Conservation (phyloP, 2,329 filamentous ascomycete genomes). For the Talaromyces albobiverticillius region DNA sequence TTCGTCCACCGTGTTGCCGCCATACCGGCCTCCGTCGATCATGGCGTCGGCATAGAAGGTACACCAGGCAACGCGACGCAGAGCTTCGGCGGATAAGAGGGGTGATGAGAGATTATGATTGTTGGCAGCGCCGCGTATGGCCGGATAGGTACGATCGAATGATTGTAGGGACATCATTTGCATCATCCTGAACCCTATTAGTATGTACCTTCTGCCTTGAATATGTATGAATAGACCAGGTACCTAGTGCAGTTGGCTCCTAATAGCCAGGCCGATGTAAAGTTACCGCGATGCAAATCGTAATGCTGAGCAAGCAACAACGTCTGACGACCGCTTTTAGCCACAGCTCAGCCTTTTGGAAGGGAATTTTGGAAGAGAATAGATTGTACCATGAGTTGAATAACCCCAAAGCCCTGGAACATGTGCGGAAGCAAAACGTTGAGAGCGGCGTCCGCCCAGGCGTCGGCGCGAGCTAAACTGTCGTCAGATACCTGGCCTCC, state of each 20-base stretch:
- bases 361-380: not conserved
- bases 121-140: not conserved
- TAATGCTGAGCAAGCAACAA: slow-evolving; percentile 1
- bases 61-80: not conserved
- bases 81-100: not conserved
- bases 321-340: not conserved
- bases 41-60: slow-evolving; percentile 3
- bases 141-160: not conserved
- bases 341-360: not conserved
- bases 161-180: slow-evolving; percentile 7
- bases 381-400: slow-evolving; percentile 2
- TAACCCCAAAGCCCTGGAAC: not conserved
- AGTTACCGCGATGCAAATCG: not conserved
- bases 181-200: slow-evolving; percentile 1
- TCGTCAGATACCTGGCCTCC: not conserved
- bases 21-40: not conserved
- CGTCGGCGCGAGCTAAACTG: not conserved
- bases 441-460: not conserved
- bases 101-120: not conserved
- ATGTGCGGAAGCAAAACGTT: not conserved
- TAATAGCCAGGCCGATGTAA: not conserved
- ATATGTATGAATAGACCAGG: not conserved
- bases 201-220: not conserved
- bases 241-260: slow-evolving; percentile 1
- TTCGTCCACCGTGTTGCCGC: slow-evolving; percentile 1